Base-by-base conservation (phyloP, 2,329 filamentous ascomycete species). In the Emergomyces pasteurianus region DNA sequence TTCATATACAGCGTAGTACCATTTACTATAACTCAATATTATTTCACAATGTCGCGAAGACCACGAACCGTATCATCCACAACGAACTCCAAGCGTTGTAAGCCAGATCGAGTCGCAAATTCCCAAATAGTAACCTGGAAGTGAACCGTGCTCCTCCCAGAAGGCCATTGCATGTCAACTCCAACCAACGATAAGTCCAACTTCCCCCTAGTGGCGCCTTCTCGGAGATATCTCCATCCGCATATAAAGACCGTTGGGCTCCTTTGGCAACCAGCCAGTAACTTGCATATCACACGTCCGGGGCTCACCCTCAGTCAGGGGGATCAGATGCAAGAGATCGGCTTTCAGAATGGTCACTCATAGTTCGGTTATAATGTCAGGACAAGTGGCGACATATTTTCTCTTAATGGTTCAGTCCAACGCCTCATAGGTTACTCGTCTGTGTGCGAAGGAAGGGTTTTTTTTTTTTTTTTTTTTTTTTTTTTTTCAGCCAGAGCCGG, bases 291-390 rank as follows among this genome's bases (percentile, higher is more conserved):
- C 68, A 60, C 72, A 75, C 3, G 63, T 64, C n/a, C n/a, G n/a
- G n/a, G n/a, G n/a, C n/a, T n/a, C 76, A 0, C 76, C 76, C 55
- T 77, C 66, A 3, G 71, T 66, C 55, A 71, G 73, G 0, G 78
- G 63, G n/a, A 78, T 67, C 6, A 78, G 63, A 55, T 78, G 77
- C 6, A 78, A 67, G n/a, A 78, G 67, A 62, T 78, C 76, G 4
- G 75, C 76, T 60, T 72, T 71, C 23, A 77, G 64, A 42, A 77
- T 77, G 0, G 73, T 71, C 10, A 76, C 67, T 1, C 66, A 62
- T n/a, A 78, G 64, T 0, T 64, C 62, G 3, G 73, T 66, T 31
- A 77, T 67, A 36, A 78, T 74, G 54, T 77, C 73, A 0, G 73
- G 72, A 40, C 72, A 70, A 8, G 64, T 64, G 1, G 69, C 56